Conservation (phyloP, 768 basidiomycete genomes). For the Lactarius sp. region DNA sequence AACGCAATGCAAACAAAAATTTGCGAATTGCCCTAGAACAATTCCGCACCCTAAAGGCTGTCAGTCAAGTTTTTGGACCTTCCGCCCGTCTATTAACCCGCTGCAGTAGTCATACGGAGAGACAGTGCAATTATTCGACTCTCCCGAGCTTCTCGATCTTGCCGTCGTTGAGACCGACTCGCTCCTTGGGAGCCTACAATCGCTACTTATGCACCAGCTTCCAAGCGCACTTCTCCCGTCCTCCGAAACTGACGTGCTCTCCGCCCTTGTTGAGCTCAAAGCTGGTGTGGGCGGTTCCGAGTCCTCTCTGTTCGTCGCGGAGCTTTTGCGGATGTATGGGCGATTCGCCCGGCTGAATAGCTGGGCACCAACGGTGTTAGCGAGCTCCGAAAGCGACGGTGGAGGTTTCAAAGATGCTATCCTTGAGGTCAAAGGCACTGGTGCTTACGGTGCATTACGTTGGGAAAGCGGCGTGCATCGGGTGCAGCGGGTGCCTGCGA, state of each 20-base stretch:
- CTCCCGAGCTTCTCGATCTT: constrained; percentile 24
- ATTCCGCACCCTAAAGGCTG: constrained; percentile 8
- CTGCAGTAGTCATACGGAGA: constrained; percentile 18
- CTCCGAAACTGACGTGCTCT: constrained; percentile 58
- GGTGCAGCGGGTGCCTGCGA: constrained; percentile 90
- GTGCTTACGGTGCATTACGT: constrained; percentile 71
- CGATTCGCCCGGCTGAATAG: constrained; percentile 50
- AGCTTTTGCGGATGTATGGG: constrained; percentile 79
- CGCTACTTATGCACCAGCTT: constrained; percentile 41
- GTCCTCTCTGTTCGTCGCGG: constrained; percentile 71
- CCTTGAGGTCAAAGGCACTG: constrained; percentile 70
- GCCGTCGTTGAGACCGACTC: constrained; percentile 15
- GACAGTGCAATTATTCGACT: constrained; percentile 21
- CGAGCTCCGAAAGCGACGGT: constrained; percentile 50
- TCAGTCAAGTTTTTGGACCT: constrained; percentile 8
- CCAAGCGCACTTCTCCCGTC: constrained; percentile 70
- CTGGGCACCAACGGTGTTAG: constrained; percentile 61
- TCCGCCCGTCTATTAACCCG: constrained; percentile 3
- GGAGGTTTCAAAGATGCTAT: constrained; percentile 78
- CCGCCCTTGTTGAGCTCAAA: constrained; percentile 86
- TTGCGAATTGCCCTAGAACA: constrained; percentile 1
- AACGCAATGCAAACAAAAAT: constrained; percentile 8
- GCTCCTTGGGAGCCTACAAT: constrained; percentile 14
- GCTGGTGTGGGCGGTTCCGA: constrained; percentile 92
- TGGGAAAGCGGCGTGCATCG: constrained; percentile 97